These are phyloP conservation scores for Monosporozyma servazzii DNA, from an alignment of 805 yeast genomes.

Conservation along the genomic window DNA sequence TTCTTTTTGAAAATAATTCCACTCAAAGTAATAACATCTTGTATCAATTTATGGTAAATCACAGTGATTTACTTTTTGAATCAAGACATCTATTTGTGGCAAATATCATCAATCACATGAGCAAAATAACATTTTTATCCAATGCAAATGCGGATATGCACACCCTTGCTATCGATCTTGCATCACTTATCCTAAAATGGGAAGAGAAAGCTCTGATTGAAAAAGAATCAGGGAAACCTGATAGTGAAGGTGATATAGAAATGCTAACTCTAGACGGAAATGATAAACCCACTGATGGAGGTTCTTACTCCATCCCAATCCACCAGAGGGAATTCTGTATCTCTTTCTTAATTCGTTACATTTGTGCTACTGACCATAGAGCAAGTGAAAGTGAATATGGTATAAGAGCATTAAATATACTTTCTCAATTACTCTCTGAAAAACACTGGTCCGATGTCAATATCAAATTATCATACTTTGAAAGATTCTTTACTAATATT, in stretches of 20 bases:
- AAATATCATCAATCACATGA: constrained; percentile 85
- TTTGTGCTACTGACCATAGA: constrained; percentile 77
- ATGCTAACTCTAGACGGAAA: constrained; percentile 16
- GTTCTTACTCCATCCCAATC: constrained; percentile 37
- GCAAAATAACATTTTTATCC: constrained; percentile 70
- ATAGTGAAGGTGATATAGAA: constrained; percentile 22
- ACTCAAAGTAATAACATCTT: constrained; percentile 70
- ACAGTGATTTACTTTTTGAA: constrained; percentile 72
- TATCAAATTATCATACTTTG: constrained; percentile 82
- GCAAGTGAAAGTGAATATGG: constrained; percentile 80
- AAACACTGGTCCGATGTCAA: constrained; percentile 80
- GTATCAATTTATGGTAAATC: constrained; percentile 80
- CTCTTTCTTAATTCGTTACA: constrained; percentile 77
- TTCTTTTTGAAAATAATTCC: constrained; percentile 80
- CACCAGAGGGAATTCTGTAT: constrained; percentile 83
- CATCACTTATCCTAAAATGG: constrained; percentile 81
- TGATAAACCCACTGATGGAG: neutral
- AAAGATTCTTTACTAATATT: constrained; percentile 70
- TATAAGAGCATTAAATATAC: constrained; percentile 66
- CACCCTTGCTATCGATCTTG: constrained; percentile 76
- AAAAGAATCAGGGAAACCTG: constrained; percentile 6
- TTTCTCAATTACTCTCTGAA: constrained; percentile 63
- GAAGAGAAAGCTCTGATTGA: constrained; percentile 43
- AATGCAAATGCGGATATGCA: constrained; percentile 78
- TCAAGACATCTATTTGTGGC: constrained; percentile 86